These are phyloP conservation scores for Lonicera japonica DNA, from an alignment of 129 eudicot species.

Conservation along the genomic window DNA sequence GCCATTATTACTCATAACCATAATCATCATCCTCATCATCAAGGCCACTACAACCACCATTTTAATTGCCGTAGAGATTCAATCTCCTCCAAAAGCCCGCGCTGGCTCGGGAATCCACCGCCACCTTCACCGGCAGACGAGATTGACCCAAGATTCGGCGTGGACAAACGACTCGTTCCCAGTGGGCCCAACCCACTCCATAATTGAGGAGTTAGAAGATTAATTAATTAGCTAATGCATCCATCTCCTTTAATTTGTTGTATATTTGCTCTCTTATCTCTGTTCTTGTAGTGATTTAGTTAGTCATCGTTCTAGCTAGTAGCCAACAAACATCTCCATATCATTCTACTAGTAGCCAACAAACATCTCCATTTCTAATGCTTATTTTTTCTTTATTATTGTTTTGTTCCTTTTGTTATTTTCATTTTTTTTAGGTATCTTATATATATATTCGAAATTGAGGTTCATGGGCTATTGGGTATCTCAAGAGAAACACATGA, in stretches of 20 bases:
- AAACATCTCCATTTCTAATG: too few species aligned
- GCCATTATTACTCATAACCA: slow-evolving; percentile 2
- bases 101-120: slow-evolving; percentile 9
- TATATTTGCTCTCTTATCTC: slow-evolving; percentile 1
- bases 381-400: too few species aligned
- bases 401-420: too few species aligned
- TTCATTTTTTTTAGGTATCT: too few species aligned
- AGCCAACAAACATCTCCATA: too few species aligned
- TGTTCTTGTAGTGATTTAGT: background rate
- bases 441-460: background rate
- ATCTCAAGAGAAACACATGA: background rate
- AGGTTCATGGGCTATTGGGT: background rate
- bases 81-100: slow-evolving; percentile 8
- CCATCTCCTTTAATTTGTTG: too few species aligned
- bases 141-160: slow-evolving; percentile 32
- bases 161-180: slow-evolving; percentile 59
- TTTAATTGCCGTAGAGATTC: background rate
- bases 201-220: slow-evolving; percentile 27
- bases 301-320: background rate
- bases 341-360: background rate
- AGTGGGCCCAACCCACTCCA: slow-evolving; percentile 79
- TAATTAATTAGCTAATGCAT: too few species aligned
- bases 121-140: slow-evolving; percentile 28
- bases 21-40: slow-evolving; percentile 15
- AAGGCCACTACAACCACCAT: slow-evolving; percentile 6